These are phyloP conservation scores for Copromyces sp. DNA, from an alignment of 495 filamentous ascomycete genomes.

Conservation along the genomic window DNA sequence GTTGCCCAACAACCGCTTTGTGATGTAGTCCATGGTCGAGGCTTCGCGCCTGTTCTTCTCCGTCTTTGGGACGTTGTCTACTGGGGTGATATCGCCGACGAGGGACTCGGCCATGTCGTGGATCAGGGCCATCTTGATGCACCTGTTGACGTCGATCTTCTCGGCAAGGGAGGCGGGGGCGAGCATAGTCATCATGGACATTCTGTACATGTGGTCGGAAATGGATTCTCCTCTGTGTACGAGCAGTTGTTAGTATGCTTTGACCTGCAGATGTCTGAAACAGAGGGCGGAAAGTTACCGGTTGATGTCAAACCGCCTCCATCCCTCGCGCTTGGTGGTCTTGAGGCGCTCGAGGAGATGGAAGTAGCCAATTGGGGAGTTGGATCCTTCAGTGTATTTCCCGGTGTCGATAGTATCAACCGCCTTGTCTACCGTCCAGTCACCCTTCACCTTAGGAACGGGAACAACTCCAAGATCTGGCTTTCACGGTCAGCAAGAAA, in stretches of 20 bases:
- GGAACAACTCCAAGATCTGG: conserved; percentile 21
- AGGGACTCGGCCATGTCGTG: conserved; percentile 97
- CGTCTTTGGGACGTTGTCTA: conserved; percentile 55
- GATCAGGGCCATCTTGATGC: conserved; percentile 85
- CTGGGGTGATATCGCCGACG: conserved; percentile 92
- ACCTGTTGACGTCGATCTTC: conserved; percentile 64
- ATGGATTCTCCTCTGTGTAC: conserved; percentile 61
- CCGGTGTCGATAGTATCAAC: conserved; percentile 32
- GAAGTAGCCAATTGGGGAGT: conserved; percentile 80
- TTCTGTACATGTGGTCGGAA: conserved; percentile 98
- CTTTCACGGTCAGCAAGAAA: not conserved
- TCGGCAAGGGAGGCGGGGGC: conserved; percentile 66
- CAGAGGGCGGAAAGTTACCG: conserved; percentile 26
- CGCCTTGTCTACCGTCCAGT: conserved; percentile 43
- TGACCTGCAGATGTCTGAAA: not conserved
- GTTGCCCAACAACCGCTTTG: conserved; percentile 56
- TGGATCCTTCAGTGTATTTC: conserved; percentile 46
- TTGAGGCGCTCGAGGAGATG: conserved; percentile 88
- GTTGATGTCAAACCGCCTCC: conserved; percentile 76
- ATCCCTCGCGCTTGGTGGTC: conserved; percentile 91
- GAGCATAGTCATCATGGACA: conserved; percentile 92
- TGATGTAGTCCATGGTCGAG: conserved; percentile 83
- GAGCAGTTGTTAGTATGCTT: conserved; percentile 5
- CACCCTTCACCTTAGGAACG: conserved; percentile 24
- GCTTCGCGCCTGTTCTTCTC: conserved; percentile 85